phyloP scores from a whole-genome alignment of 345 rosid species.

The Heritiera fomes region DNA sequence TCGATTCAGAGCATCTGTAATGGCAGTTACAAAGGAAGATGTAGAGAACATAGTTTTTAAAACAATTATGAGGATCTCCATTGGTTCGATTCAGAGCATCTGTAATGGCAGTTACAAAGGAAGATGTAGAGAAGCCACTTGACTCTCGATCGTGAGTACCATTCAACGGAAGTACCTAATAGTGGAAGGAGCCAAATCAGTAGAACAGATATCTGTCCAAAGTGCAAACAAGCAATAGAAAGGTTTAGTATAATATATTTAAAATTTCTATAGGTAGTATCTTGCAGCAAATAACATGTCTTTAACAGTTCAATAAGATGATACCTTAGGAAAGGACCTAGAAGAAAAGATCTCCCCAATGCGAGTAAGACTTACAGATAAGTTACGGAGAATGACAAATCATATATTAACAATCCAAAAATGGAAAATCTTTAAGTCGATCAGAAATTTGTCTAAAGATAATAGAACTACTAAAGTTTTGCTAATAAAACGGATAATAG shows the following conservation, averaged over 20 bases:
- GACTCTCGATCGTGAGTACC: constrained; percentile 87
- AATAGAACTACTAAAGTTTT: background rate
- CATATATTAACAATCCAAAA: background rate
- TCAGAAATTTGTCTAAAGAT: background rate
- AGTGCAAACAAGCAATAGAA: background rate
- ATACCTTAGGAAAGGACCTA: constrained; percentile 73
- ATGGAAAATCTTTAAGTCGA: background rate
- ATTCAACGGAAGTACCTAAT: constrained; percentile 58
- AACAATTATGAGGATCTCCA: constrained; percentile 46
- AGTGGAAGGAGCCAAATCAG: constrained; percentile 7
- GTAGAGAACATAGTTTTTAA: constrained; percentile 41
- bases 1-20: constrained; percentile 18
- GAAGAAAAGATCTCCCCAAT: constrained; percentile 81
- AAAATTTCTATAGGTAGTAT: background rate
- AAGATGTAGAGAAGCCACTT: constrained; percentile 68
- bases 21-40: constrained; percentile 74
- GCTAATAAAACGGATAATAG: background rate
- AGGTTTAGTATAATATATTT: background rate
- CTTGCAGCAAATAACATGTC: background rate
- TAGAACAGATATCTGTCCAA: background rate
- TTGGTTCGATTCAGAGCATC: constrained; percentile 17
- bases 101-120: constrained; percentile 62
- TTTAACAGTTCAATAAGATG: background rate
- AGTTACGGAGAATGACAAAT: background rate
- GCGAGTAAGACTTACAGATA: constrained; percentile 45